Conservation (phyloP, 306 rosid genomes). For the Trichosanthes cucumerina region DNA sequence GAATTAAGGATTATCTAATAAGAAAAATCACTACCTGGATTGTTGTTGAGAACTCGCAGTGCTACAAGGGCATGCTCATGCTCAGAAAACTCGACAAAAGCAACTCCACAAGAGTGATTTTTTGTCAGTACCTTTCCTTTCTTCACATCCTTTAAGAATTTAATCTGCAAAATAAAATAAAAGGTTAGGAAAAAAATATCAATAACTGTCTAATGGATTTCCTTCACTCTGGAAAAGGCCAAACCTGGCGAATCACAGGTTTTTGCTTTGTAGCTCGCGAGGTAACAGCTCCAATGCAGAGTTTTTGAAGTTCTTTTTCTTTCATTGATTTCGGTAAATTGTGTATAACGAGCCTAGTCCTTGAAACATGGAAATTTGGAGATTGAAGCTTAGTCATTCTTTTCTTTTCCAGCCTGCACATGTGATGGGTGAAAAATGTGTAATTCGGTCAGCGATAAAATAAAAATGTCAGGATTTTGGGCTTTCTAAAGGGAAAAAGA, state of each 20-base stretch:
- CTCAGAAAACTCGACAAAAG: constrained; percentile 86
- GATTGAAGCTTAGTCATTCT: constrained; percentile 79
- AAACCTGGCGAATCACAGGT: constrained; percentile 77
- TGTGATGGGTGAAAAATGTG: neutral
- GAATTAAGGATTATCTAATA: neutral
- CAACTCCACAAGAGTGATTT: constrained; percentile 76
- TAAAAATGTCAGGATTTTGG: neutral
- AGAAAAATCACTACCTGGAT: constrained; percentile 60
- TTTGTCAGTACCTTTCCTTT: constrained; percentile 56
- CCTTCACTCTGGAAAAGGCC: neutral
- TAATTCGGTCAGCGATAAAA: neutral
- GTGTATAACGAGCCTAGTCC: constrained; percentile 67
- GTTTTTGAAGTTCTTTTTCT: constrained; percentile 69
- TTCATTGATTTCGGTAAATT: constrained; percentile 80
- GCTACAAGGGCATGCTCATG: constrained; percentile 98
- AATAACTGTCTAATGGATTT: neutral
- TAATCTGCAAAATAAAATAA: constrained; percentile 40
- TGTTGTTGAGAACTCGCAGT: constrained; percentile 84
- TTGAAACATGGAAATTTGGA: constrained; percentile 92
- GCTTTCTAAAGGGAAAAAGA: neutral
- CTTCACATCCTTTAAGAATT: constrained; percentile 64
- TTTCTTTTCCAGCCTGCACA: constrained; percentile 53
- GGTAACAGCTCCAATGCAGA: constrained; percentile 72
- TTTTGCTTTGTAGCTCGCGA: constrained; percentile 88
- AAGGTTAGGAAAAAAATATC: neutral